Evolutionary conservation across 495 filamentous ascomycete species (phyloP).

Genomic region (Neohortaea acidophila): DNA sequence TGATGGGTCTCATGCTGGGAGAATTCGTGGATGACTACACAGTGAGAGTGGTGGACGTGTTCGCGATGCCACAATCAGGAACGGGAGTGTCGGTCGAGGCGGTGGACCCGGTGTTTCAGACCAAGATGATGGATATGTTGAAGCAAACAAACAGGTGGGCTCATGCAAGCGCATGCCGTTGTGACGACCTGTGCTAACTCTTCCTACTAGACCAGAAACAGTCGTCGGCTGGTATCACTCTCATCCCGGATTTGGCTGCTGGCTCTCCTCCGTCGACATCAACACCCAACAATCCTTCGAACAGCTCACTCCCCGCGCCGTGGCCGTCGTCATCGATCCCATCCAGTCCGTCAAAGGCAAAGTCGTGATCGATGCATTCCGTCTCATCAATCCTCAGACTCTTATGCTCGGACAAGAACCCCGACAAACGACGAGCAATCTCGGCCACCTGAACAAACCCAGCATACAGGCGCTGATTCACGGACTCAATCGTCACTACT

Average conservation of each 20-base stretch:
- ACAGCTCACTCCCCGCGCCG: constrained; percentile 86
- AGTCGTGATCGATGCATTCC: constrained; percentile 98
- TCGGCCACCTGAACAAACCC: constrained; percentile 96
- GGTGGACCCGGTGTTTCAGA: constrained; percentile 95
- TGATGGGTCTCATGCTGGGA: constrained; percentile 97
- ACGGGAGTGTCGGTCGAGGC: constrained; percentile 97
- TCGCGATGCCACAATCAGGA: constrained; percentile 98
- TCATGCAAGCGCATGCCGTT: background rate
- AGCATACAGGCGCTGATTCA: constrained; percentile 99
- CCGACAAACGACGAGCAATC: constrained; percentile 92
- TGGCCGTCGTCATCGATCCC: constrained; percentile 93
- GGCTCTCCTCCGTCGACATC: constrained; percentile 97
- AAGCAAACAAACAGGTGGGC: constrained; percentile 80
- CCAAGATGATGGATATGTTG: constrained; percentile 99
- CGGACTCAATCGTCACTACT: constrained; percentile 95
- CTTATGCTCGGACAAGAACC: constrained; percentile 96
- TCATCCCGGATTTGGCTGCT: constrained; percentile 97
- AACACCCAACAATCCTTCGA: constrained; percentile 99
- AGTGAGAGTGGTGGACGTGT: constrained; percentile 92
- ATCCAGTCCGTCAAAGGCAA: constrained; percentile 99
- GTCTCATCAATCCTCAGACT: constrained; percentile 96
- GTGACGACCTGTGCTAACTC: background rate
- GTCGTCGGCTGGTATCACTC: constrained; percentile 99
- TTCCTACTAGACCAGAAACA: constrained; percentile 58
- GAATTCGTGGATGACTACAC: constrained; percentile 99